Percentiles rank a stretch among this genome's conserved stretches.
phyloP scores from a whole-genome alignment of 2,329 filamentous ascomycete species.

The Metarhizium anisopliae region DNA sequence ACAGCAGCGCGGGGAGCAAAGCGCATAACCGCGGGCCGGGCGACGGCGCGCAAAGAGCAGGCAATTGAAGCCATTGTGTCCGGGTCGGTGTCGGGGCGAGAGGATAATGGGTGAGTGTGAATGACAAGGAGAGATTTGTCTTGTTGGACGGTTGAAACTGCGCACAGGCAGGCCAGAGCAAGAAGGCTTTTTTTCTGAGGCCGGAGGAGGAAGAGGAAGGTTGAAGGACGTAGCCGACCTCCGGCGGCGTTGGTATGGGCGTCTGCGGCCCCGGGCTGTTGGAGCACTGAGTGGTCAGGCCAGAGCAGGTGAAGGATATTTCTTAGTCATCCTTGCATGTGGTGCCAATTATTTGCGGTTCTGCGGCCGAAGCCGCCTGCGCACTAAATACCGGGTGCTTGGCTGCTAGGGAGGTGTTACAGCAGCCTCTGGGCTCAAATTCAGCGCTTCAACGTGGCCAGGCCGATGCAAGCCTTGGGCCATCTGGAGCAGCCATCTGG shows the following conservation, averaged over 20 bases:
- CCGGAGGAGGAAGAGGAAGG: neutral
- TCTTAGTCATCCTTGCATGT: neutral
- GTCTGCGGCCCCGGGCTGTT: neutral
- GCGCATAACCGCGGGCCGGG: constrained; percentile 35
- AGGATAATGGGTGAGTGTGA: neutral
- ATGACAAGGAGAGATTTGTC: neutral
- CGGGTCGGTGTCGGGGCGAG: neutral
- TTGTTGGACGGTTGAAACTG: neutral
- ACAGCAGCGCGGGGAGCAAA: constrained; percentile 26
- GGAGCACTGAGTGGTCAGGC: neutral
- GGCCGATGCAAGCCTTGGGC: no score
- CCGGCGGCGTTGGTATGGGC: neutral
- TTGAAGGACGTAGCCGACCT: neutral
- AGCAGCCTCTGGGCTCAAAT: no score
- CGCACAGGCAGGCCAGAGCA: neutral
- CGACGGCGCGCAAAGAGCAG: constrained; percentile 39
- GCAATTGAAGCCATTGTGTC: constrained; percentile 52
- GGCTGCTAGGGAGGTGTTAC: no score
- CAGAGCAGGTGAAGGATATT: neutral
- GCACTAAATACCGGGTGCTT: no score
- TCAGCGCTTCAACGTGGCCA: neutral
- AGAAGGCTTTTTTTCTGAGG: neutral
- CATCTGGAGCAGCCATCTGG: no score
- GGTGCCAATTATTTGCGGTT: no score
- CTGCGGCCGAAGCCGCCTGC: no score